Conservation (phyloP, 345 rosid genomes). For the Salix dunnii region DNA sequence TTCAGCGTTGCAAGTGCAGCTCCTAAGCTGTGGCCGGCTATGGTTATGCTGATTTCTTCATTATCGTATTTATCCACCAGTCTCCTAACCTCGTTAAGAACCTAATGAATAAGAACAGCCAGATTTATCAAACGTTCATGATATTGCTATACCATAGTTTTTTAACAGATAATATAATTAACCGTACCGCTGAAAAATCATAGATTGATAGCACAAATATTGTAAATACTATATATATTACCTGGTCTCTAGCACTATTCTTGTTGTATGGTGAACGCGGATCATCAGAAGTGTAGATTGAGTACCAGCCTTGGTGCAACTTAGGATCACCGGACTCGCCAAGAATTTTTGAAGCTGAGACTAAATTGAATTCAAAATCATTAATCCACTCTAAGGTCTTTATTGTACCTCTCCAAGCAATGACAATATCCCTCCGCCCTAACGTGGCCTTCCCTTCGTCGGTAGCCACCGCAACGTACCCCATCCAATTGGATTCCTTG, state of each 20-base stretch:
- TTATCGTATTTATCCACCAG: slow-evolving; percentile 39
- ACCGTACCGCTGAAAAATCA: background rate
- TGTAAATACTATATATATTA: background rate
- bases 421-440: slow-evolving; percentile 82
- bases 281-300: slow-evolving; percentile 73
- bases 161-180: background rate
- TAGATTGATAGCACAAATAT: background rate
- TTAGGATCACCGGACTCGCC: slow-evolving; percentile 34
- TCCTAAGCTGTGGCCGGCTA: slow-evolving; percentile 60
- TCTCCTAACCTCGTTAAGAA: slow-evolving; percentile 18
- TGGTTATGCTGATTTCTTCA: slow-evolving; percentile 49
- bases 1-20: slow-evolving; percentile 49
- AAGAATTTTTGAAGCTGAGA: slow-evolving; percentile 46
- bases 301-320: slow-evolving; percentile 85
- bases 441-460: slow-evolving; percentile 56
- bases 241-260: slow-evolving; percentile 10
- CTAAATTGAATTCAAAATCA: slow-evolving; percentile 53
- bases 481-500: slow-evolving; percentile 83
- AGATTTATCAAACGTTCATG: background rate
- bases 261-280: slow-evolving; percentile 55
- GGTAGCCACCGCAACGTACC: slow-evolving; percentile 75
- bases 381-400: slow-evolving; percentile 69
- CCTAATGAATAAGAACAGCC: background rate
- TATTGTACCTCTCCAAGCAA: slow-evolving; percentile 83
- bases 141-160: background rate